Evolutionary conservation across 441 rosid species (phyloP), one percentile per base, ranked within the genome.

Genomic region (Adansonia grandidieri): DNA sequence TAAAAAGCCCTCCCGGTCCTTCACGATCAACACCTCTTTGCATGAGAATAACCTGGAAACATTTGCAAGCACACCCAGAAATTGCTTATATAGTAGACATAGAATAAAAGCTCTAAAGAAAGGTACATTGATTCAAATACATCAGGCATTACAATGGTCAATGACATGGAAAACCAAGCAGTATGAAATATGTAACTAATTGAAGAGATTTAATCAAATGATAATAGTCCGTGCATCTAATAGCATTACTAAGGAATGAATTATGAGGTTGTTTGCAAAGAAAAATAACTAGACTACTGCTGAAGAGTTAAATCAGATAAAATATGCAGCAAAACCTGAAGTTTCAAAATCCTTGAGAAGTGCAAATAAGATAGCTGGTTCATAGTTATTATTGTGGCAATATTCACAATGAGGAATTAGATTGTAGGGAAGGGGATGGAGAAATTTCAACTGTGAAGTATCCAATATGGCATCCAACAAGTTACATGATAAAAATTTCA

Each of bases 21-120:
- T 87, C 96, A 74, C 64, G 73, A 77, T 89, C 88, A 40, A 85
- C 68, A 75, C 83, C 91, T 87, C 94, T 85, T 53, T 81, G 87
- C 95, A 91, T 91, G 54, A 88, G 81, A 79, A 92, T 80, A 58
- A 87, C 94, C 99, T 95, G 87, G 28, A 76, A 50, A 17, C 20
- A 62, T 66, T 73, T 47, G 78, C 60, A 77, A 9, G 77, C 48
- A 17, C 64, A 67, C 61, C 37, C 24, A 54, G 45, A 50, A 32
- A 60, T 9, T 20, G 48, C 57, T 40, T 74, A 58, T 20, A 53
- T 58, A 28, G 1, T 15, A 50, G 24, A 61, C 57, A 15, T 37
- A 24, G 15, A 61, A 24, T 9, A 61, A 22, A 56, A 56, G 10
- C 22, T 61, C 40, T 61, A 61, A 24, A 61, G 65, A 22, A 56